phyloP scores from a whole-genome alignment of 139 green algal species.

The Coelastrella sp. region DNA sequence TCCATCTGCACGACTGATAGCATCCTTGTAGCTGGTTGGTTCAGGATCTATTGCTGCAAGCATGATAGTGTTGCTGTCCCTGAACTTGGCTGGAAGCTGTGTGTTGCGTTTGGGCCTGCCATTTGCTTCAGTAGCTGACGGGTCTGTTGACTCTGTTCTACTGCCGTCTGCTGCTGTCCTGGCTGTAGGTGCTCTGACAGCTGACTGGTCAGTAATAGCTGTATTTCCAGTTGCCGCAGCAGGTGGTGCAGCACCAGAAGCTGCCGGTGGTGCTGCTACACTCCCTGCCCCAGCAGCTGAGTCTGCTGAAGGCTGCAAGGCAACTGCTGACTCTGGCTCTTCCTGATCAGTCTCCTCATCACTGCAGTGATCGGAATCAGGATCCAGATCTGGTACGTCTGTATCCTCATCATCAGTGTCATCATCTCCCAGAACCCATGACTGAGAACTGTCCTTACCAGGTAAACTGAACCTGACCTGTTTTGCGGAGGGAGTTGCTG shows the following conservation, averaged over 20 bases:
- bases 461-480: not conserved
- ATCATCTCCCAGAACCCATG: not conserved
- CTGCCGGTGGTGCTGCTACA: not conserved
- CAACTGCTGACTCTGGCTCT: not conserved
- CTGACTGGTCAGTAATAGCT: too few species aligned
- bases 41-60: not conserved
- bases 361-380: not conserved
- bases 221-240: not conserved
- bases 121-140: too few species aligned
- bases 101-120: too few species aligned
- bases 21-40: not conserved
- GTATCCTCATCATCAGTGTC: not conserved
- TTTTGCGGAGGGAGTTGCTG: too few species aligned
- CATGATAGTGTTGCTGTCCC: not conserved
- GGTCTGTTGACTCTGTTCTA: not conserved
- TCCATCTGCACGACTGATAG: not conserved
- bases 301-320: not conserved
- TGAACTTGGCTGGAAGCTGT: not conserved
- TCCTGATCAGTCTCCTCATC: not conserved
- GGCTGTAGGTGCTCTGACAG: too few species aligned
- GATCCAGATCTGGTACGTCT: not conserved
- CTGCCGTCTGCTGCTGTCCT: not conserved
- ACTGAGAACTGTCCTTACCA: not conserved
- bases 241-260: not conserved
- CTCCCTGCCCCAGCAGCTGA: slow-evolving; percentile 2